Percentiles rank a stretch among this genome's conserved stretches.
These are phyloP conservation scores for Fusarium udum DNA, from an alignment of 2,329 filamentous ascomycete species.

Conservation along the genomic window DNA sequence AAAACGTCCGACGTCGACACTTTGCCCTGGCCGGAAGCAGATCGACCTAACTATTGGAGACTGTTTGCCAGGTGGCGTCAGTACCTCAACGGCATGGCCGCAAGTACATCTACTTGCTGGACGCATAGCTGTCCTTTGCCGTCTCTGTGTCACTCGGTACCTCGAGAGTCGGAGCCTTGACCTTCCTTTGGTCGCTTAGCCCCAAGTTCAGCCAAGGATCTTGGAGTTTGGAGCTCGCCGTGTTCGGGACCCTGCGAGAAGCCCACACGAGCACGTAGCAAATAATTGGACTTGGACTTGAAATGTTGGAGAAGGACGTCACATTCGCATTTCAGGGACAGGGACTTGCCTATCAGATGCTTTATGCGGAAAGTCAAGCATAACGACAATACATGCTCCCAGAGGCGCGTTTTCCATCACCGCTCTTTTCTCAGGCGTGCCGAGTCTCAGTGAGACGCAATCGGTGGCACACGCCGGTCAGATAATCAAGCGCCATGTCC, in stretches of 20 bases:
- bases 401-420: conserved; percentile 14
- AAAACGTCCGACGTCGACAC: conserved; percentile 34
- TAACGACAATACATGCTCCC: not conserved
- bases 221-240: conserved; percentile 29
- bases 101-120: conserved; percentile 27
- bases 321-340: conserved; percentile 23
- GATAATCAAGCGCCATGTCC: not conserved
- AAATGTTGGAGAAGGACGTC: conserved; percentile 36
- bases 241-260: conserved; percentile 34
- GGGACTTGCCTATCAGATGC: conserved; percentile 26
- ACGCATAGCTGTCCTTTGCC: conserved; percentile 17
- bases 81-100: conserved; percentile 37
- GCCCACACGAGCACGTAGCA: conserved; percentile 41
- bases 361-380: conserved; percentile 27
- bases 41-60: conserved; percentile 33
- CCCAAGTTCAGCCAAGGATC: conserved; percentile 34
- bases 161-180: conserved; percentile 13
- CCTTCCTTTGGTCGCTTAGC: conserved; percentile 36
- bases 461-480: conserved; percentile 10
- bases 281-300: conserved; percentile 27
- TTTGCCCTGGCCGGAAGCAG: conserved; percentile 41
- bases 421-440: conserved; percentile 27
- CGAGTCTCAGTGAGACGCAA: not conserved
- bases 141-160: conserved; percentile 33
- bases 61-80: conserved; percentile 30